A percentile compares a stretch with the other conserved stretches of the same genome.
Conservation (phyloP, 2,329 filamentous ascomycete genomes). For the Aspergillus ustus region DNA sequence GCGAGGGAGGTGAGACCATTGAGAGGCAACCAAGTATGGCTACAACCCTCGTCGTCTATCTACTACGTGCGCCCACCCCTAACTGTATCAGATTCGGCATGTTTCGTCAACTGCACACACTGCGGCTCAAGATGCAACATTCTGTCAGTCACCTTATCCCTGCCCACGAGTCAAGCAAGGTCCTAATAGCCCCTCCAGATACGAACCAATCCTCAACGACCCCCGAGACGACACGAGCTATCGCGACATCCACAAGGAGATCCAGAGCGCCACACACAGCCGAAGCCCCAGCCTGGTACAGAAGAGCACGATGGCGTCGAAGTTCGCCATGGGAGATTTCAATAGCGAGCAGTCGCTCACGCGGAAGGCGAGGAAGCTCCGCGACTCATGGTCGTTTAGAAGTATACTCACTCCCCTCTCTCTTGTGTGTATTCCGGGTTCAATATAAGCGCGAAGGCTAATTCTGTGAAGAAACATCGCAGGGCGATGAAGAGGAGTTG, state of each 20-base stretch:
- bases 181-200: slow-evolving; percentile 17
- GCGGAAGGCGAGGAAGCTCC: slow-evolving; percentile 29
- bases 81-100: slow-evolving; percentile 21
- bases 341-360: slow-evolving; percentile 26
- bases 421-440: neutral
- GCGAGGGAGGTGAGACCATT: slow-evolving; percentile 23
- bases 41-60: neutral
- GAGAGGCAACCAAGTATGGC: slow-evolving; percentile 25
- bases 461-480: slow-evolving; percentile 26
- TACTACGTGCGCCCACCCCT: neutral
- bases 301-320: slow-evolving; percentile 22
- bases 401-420: slow-evolving; percentile 24
- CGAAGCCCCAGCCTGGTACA: slow-evolving; percentile 27
- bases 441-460: neutral
- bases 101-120: slow-evolving; percentile 25
- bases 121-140: slow-evolving; percentile 30
- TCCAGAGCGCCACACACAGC: slow-evolving; percentile 19
- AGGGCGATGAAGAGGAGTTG: slow-evolving; percentile 36
- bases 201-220: slow-evolving; percentile 29
- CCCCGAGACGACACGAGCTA: slow-evolving; percentile 26
- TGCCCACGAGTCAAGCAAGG: neutral
- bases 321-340: slow-evolving; percentile 17
- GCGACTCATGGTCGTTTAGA: slow-evolving; percentile 34
- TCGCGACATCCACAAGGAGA: slow-evolving; percentile 24
- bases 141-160: slow-evolving; percentile 21